Evolutionary conservation across 805 yeast genomes (phyloP).

Genomic region (Metschnikowia shivogae): DNA sequence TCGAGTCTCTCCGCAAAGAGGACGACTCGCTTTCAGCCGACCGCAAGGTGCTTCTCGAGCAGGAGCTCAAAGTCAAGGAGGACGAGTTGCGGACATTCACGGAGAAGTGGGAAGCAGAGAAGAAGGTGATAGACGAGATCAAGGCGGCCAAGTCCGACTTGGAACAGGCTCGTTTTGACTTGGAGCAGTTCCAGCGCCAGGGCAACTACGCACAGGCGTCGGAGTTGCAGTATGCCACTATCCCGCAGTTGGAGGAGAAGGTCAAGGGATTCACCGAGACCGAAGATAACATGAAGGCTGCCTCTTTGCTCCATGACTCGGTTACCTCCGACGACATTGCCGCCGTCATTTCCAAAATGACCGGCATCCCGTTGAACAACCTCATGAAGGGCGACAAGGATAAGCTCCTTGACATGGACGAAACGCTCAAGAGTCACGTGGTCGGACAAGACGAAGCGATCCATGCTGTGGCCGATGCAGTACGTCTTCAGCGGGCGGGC

Average conservation of each 20-base stretch:
- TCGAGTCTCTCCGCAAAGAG: conserved; percentile 90
- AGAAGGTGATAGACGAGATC: conserved; percentile 66
- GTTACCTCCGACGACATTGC: conserved; percentile 95
- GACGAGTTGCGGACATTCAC: conserved; percentile 70
- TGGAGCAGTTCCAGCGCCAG: conserved; percentile 76
- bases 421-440: conserved; percentile 68
- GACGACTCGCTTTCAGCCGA: conserved; percentile 81
- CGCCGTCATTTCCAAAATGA: conserved; percentile 84
- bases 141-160: conserved; percentile 77
- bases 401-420: conserved; percentile 83
- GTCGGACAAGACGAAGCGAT: conserved; percentile 97
- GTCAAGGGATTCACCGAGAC: conserved; percentile 46
- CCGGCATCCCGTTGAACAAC: conserved; percentile 91
- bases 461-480: conserved; percentile 85
- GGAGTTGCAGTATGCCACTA: conserved; percentile 78
- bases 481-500: conserved; percentile 94
- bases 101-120: conserved; percentile 83
- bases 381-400: conserved; percentile 94
- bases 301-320: conserved; percentile 71
- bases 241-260: conserved; percentile 70
- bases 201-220: conserved; percentile 89
- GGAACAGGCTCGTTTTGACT: conserved; percentile 78
- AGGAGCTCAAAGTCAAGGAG: conserved; percentile 57
- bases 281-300: conserved; percentile 27
- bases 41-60: conserved; percentile 69